Evolutionary conservation across 768 basidiomycete species (phyloP), one percentile per base, ranked within the genome.

Genomic region (Scleroderma citrinum): DNA sequence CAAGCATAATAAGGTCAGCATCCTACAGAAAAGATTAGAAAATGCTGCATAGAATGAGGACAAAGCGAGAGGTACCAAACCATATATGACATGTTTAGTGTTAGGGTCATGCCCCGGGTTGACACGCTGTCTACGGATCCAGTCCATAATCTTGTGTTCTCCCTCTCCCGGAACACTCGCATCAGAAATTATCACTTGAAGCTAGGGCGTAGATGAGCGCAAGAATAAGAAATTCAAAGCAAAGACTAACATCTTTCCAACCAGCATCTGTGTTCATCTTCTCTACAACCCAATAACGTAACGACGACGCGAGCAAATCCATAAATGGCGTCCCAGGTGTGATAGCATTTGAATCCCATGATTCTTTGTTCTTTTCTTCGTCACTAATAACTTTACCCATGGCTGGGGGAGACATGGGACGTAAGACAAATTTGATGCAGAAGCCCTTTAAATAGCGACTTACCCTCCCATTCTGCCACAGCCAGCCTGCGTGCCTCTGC

Each of bases 101-200:
- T 99, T 98, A 17, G 95, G 85, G 66, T 99, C 85, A 69, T 98
- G 85, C n/a, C 83, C 87, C 20, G 80, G 78, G 61, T 94, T 89
- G 44, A 78, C 75, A 45, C 96, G 79, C 59, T 96, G 94, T 30
- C 94, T 77, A 48, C 96, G 77, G 55, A 99, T 95, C 65, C 80
- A 98, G 65, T 98, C 96, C 93, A 99, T 97, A 55, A 99, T 97
- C 73, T 99, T 99, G 69, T 99, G 96, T 65, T 99, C 96, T 64
- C 96, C 96, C 69, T 99, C 96, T 57, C 96, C 96, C 1, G 96
- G 95, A 12, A 98, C 96, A 48, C 87, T 83, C 2, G 96, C 91
- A 57, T 99, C 96, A 5, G 96, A 99, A 48, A 99, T 91, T 56
- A 98, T 83, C 45, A 99, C 87, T 76, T 98, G 83, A 35, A 99